A percentile compares a stretch with the other conserved stretches of the same genome.
Evolutionary conservation across 768 basidiomycete species (phyloP).

Genomic region (Cystofilobasidium ferigula): DNA sequence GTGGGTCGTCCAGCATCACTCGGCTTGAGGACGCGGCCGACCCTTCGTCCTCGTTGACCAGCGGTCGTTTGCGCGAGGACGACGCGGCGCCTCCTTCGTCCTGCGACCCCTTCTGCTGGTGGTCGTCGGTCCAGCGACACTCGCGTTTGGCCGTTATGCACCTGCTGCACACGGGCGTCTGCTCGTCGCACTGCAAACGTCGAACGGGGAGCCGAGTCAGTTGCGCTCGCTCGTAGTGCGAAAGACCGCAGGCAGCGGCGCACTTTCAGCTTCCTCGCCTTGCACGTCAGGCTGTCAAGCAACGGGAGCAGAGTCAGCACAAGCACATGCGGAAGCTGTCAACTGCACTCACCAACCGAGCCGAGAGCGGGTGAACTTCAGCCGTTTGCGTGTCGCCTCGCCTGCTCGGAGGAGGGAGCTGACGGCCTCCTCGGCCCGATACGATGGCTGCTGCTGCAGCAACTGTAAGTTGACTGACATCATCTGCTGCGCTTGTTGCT

Average conservation of each 20-base stretch:
- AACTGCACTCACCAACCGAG: not conserved
- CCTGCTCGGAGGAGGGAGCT: not conserved
- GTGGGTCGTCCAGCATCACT: not conserved
- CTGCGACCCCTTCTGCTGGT: not conserved
- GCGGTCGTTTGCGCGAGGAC: not conserved
- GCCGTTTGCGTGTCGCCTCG: not conserved
- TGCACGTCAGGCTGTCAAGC: not conserved
- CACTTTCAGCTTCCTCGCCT: not conserved
- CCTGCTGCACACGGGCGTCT: slow-evolving; percentile 21
- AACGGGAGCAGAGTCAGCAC: no score
- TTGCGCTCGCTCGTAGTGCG: not conserved
- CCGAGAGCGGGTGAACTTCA: not conserved
- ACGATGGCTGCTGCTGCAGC: not conserved
- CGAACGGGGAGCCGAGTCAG: no score
- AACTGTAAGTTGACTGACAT: not conserved
- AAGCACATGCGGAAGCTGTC: not conserved
- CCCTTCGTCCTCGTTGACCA: not conserved
- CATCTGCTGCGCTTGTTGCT: not conserved
- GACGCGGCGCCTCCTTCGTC: not conserved
- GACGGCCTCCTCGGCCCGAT: not conserved
- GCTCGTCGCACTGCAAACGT: slow-evolving; percentile 23
- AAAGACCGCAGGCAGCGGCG: not conserved
- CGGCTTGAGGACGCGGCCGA: not conserved
- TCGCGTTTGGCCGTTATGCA: slow-evolving; percentile 16
- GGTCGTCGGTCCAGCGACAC: slow-evolving; percentile 7